These are phyloP conservation scores for Brasilioporus rufonigricans DNA, from an alignment of 768 basidiomycete species.

Conservation along the genomic window DNA sequence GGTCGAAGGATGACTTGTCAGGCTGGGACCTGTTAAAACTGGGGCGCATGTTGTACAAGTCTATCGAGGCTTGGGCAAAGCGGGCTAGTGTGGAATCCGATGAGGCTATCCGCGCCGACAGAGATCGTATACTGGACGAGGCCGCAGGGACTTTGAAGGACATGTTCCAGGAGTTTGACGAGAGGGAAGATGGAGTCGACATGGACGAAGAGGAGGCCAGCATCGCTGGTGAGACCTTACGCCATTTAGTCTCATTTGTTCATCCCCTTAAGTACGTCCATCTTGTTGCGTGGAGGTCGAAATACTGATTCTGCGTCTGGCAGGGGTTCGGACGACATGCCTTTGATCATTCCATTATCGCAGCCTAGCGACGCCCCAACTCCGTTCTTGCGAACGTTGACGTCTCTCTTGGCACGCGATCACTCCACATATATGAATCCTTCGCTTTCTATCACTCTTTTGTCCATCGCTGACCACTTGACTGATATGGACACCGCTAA, in stretches of 20 bases:
- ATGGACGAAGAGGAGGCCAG: slow-evolving; percentile 69
- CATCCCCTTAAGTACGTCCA: slow-evolving; percentile 51
- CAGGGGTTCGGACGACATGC: slow-evolving; percentile 46
- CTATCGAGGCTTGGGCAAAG: slow-evolving; percentile 59
- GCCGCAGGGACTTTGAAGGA: slow-evolving; percentile 69
- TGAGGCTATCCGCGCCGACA: slow-evolving; percentile 32
- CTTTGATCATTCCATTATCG: slow-evolving; percentile 49
- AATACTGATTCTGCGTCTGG: slow-evolving; percentile 11
- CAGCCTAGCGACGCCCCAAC: slow-evolving; percentile 57
- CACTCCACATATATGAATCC: slow-evolving; percentile 57
- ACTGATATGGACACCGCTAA: slow-evolving; percentile 65
- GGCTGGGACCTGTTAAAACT: slow-evolving; percentile 67
- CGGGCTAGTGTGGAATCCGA: slow-evolving; percentile 27
- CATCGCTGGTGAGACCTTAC: slow-evolving; percentile 61
- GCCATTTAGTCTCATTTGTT: slow-evolving; percentile 57
- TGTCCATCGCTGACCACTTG: slow-evolving; percentile 66
- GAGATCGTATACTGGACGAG: slow-evolving; percentile 65
- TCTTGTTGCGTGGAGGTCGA: not conserved
- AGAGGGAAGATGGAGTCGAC: slow-evolving; percentile 51
- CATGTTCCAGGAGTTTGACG: slow-evolving; percentile 69
- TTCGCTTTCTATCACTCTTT: slow-evolving; percentile 58
- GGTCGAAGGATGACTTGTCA: slow-evolving; percentile 64
- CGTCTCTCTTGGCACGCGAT: slow-evolving; percentile 62
- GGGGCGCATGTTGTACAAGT: slow-evolving; percentile 51
- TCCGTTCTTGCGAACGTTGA: slow-evolving; percentile 58